These are phyloP conservation scores for Pyrenophora teres DNA, from an alignment of 2,329 filamentous ascomycete species.

Conservation along the genomic window DNA sequence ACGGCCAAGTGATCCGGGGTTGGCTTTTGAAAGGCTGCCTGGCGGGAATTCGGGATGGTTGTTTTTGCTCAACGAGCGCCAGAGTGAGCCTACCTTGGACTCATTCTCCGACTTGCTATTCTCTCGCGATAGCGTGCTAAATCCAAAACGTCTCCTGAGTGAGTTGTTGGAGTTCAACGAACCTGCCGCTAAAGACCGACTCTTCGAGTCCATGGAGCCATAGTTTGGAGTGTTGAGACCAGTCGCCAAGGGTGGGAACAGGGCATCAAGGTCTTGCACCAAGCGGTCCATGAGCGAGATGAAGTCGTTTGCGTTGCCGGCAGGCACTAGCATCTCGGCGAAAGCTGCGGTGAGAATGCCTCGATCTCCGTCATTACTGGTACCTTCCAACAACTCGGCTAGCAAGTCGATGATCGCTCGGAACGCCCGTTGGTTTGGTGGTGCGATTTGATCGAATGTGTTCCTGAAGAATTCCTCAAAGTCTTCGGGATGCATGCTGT, in stretches of 20 bases:
- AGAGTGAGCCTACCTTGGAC: constrained; percentile 75
- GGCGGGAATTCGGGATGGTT: constrained; percentile 55
- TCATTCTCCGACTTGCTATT: constrained; percentile 74
- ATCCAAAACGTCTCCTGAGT: constrained; percentile 80
- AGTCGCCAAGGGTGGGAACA: constrained; percentile 72
- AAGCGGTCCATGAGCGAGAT: constrained; percentile 87
- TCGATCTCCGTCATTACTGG: constrained; percentile 86
- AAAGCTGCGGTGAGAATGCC: constrained; percentile 88
- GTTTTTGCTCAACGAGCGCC: constrained; percentile 87
- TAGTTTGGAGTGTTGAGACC: constrained; percentile 54
- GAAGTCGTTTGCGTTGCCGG: constrained; percentile 77
- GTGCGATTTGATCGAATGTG: constrained; percentile 58
- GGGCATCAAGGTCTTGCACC: constrained; percentile 83
- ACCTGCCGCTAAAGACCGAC: constrained; percentile 67
- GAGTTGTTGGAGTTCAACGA: constrained; percentile 89
- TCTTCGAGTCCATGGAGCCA: constrained; percentile 63
- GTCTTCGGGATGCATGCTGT: constrained; percentile 70
- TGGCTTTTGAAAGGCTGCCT: constrained; percentile 68
- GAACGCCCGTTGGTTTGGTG: constrained; percentile 74
- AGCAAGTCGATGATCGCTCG: constrained; percentile 82
- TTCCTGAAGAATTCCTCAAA: constrained; percentile 65
- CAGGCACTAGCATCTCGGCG: constrained; percentile 79
- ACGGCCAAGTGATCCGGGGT: constrained; percentile 59
- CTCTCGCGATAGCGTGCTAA: constrained; percentile 75
- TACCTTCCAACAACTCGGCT: constrained; percentile 85